phyloP scores from a whole-genome alignment of 2,329 filamentous ascomycete genomes.

The Diaporthe eres region DNA sequence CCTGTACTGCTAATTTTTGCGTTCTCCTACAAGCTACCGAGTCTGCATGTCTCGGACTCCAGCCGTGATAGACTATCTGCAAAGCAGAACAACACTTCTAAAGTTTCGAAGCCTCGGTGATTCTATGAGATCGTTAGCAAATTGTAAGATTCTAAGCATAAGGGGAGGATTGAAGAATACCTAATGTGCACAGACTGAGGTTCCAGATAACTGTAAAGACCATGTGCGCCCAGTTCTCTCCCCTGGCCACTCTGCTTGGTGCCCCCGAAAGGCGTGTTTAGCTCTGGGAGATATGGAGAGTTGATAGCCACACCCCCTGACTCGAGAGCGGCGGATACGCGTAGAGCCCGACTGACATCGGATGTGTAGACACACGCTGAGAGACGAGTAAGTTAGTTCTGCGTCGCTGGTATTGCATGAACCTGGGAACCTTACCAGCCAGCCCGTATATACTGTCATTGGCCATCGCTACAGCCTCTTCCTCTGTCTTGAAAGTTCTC shows the following conservation, averaged over 20 bases:
- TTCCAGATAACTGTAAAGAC: slow-evolving; percentile 35
- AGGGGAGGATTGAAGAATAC: background rate
- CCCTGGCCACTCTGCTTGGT: slow-evolving; percentile 35
- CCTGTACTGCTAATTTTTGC: background rate
- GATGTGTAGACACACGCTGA: slow-evolving; percentile 33
- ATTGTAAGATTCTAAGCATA: no score
- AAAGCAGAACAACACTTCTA: background rate
- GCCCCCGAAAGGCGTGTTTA: slow-evolving; percentile 32
- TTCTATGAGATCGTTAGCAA: background rate
- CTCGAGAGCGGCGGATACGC: slow-evolving; percentile 19
- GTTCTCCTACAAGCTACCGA: background rate
- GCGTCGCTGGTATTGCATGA: background rate
- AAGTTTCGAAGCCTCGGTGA: slow-evolving; percentile 1
- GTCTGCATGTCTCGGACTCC: background rate
- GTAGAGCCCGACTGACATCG: slow-evolving; percentile 25
- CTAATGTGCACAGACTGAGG: slow-evolving; percentile 31
- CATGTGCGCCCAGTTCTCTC: slow-evolving; percentile 24
- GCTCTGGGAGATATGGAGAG: slow-evolving; percentile 10
- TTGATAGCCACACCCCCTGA: slow-evolving; percentile 32
- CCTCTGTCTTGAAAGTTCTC: slow-evolving; percentile 29
- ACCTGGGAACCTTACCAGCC: background rate
- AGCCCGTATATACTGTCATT: slow-evolving; percentile 32
- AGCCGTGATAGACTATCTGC: no score
- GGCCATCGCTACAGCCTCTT: slow-evolving; percentile 26
- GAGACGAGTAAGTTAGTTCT: background rate